Evolutionary conservation across 345 rosid species (phyloP), one percentile per base, ranked within the genome.

Genomic region (Alliaria petiolata): DNA sequence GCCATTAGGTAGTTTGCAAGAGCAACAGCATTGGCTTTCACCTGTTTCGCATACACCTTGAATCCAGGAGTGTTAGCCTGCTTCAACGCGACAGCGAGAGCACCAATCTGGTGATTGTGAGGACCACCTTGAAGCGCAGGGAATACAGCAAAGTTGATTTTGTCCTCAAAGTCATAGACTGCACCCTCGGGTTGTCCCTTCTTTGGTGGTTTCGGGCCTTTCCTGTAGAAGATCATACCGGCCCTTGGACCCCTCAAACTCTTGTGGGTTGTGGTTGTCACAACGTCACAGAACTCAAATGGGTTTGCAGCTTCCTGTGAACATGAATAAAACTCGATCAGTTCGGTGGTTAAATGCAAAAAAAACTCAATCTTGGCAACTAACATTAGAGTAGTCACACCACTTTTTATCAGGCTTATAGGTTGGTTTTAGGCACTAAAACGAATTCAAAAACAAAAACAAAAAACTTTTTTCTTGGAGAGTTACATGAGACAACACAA

Each of bases 101-200:
- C 99, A 64, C 92, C 99, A 14, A 95, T 95, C 88, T 95, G 99
- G 91, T 95, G 99, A 58, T 95, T 95, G 86, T 95, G 99, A 0
- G 99, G 99, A 72, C 99, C 99, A 56, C 99, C 99, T 76, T 95
- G 99, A 76, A 95, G 97, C 3, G 99, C 86, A 5, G 99, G 99
- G 83, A 95, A 95, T 20, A 95, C 99, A 0, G 99, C 72, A 65
- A 95, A 95, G 87, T 95, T 95, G 85, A 95, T 84, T 86, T 88
- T 95, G 86, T 95, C 99, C 76, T 95, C 99, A 10, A 95, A 95
- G 62, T 92, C 95, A 43, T 95, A 95, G 22, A 82, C 89, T 0
- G 97, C 99, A 77, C 70, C 93, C 81, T 86, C 98, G 4, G 99
- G 91, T 69, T 90, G 97, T 20, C 99, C 99, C 84, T 95, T 95